Evolutionary conservation across 768 basidiomycete genomes (phyloP).

Genomic region (Amanita inopinata): DNA sequence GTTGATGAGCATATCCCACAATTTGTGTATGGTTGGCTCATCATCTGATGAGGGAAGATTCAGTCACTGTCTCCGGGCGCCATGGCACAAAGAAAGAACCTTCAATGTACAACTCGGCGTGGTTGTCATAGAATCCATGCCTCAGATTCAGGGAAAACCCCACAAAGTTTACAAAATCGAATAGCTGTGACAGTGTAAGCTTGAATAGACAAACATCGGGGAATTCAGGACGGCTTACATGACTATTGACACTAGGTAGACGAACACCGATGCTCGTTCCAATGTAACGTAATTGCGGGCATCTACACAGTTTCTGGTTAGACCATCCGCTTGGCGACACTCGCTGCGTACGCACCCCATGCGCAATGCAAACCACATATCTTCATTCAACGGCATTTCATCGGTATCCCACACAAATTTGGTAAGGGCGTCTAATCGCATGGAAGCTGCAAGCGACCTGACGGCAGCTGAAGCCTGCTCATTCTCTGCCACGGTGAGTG

Average conservation of each 20-base stretch:
- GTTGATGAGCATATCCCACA: slow-evolving; percentile 66
- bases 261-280: slow-evolving; percentile 52
- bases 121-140: slow-evolving; percentile 52
- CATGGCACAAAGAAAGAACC: slow-evolving; percentile 25
- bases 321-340: slow-evolving; percentile 4
- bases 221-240: slow-evolving; percentile 28
- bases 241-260: slow-evolving; percentile 48
- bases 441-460: slow-evolving; percentile 34
- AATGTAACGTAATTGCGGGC: slow-evolving; percentile 53
- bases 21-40: slow-evolving; percentile 35
- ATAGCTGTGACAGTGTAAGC: slow-evolving; percentile 34
- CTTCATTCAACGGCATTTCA: slow-evolving; percentile 54
- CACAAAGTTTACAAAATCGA: slow-evolving; percentile 53
- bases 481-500: slow-evolving; percentile 20
- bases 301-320: slow-evolving; percentile 29
- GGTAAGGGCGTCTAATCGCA: slow-evolving; percentile 49
- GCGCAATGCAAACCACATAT: slow-evolving; percentile 72
- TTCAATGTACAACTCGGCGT: slow-evolving; percentile 43
- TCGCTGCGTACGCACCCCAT: slow-evolving; percentile 35
- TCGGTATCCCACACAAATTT: slow-evolving; percentile 69
- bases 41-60: slow-evolving; percentile 29
- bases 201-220: not conserved
- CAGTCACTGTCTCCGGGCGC: not conserved
- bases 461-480: slow-evolving; percentile 42
- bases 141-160: slow-evolving; percentile 57